Conservation (phyloP, 257 asterid species). For the Solanum boliviense region DNA sequence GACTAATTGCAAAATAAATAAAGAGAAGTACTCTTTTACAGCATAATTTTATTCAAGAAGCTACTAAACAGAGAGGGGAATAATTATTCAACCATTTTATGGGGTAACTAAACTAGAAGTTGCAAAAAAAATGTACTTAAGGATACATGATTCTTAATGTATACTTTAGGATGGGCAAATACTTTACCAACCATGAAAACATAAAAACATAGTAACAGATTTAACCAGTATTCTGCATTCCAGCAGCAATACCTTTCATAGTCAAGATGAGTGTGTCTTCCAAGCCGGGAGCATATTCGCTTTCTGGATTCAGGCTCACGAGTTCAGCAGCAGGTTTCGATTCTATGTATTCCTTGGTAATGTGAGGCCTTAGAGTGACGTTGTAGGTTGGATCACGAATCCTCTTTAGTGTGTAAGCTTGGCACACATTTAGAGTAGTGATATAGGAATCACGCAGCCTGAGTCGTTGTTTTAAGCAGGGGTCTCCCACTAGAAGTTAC, state of each 20-base stretch:
- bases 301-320: conserved; percentile 26
- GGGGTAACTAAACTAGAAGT: not conserved
- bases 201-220: not conserved
- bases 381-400: conserved; percentile 33
- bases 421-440: conserved; percentile 32
- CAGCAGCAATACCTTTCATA: conserved; percentile 55
- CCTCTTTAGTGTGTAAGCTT: conserved; percentile 35
- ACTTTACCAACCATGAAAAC: not conserved
- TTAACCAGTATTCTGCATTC: conserved; percentile 51
- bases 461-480: conserved; percentile 36
- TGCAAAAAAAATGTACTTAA: not conserved
- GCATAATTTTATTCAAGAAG: not conserved
- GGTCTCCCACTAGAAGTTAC: conserved; percentile 42
- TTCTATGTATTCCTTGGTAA: conserved; percentile 29
- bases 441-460: conserved; percentile 36
- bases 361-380: conserved; percentile 31
- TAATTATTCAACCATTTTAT: not conserved
- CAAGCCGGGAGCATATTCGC: conserved; percentile 45
- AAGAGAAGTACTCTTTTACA: not conserved
- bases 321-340: conserved; percentile 28
- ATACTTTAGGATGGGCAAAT: not conserved
- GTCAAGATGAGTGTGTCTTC: conserved; percentile 49
- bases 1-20: not conserved
- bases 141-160: not conserved
- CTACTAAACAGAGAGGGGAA: not conserved